phyloP scores from a whole-genome alignment of 345 rosid genomes.

The Corchorus olitorius region DNA sequence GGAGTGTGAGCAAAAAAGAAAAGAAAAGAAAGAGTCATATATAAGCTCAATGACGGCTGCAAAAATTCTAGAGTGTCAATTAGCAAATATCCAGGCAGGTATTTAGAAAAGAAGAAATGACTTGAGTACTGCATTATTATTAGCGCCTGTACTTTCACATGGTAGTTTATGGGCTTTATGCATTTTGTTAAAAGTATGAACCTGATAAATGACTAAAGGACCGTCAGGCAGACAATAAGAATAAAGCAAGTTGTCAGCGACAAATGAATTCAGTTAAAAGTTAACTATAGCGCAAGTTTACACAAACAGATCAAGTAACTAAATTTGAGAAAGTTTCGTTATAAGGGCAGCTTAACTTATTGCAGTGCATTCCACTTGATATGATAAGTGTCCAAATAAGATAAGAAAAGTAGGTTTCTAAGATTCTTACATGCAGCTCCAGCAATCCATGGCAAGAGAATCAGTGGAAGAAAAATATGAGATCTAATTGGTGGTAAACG shows the following conservation, averaged over 20 bases:
- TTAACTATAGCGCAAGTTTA: background rate
- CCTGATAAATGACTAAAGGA: background rate
- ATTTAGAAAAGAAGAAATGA: background rate
- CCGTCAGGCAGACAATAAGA: background rate
- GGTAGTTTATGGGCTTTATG: background rate
- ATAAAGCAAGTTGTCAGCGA: background rate
- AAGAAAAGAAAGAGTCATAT: background rate
- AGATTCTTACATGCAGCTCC: constrained; percentile 65
- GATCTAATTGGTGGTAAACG: constrained; percentile 77
- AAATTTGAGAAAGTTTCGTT: background rate
- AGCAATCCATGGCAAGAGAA: constrained; percentile 76
- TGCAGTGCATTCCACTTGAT: constrained; percentile 3
- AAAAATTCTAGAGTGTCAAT: background rate
- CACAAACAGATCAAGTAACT: constrained; percentile 6
- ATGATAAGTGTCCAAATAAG: constrained; percentile 11
- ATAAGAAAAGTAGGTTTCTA: constrained; percentile 11
- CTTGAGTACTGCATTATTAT: background rate
- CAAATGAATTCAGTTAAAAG: background rate
- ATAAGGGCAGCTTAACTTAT: background rate
- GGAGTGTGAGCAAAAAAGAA: background rate
- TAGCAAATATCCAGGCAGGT: background rate
- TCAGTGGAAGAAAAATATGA: constrained; percentile 68
- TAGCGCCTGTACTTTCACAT: background rate
- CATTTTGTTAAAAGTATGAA: background rate
- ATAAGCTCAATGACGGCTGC: constrained; percentile 5